phyloP scores from a whole-genome alignment of 2,329 filamentous ascomycete genomes.

The Fusarium tupiense region DNA sequence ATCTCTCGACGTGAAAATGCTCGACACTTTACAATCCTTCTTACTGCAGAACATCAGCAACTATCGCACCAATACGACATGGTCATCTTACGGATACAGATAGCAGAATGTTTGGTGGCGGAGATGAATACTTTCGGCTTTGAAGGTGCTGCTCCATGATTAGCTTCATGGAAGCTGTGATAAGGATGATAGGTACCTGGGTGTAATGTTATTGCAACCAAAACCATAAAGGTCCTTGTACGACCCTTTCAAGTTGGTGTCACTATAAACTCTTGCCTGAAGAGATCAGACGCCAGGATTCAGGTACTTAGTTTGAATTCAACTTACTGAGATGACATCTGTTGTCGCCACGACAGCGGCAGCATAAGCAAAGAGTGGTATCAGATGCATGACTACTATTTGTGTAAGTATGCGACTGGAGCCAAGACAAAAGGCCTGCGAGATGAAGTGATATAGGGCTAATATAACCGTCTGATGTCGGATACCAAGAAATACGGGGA shows the following conservation, averaged over 20 bases:
- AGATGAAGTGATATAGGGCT: no score
- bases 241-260: background rate
- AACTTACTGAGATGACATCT: background rate
- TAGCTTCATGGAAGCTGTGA: background rate
- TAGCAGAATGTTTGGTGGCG: background rate
- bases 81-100: background rate
- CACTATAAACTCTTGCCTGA: background rate
- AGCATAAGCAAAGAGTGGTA: background rate
- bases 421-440: no score
- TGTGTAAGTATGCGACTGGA: no score
- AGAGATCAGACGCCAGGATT: rapidly evolving
- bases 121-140: background rate
- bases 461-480: no score
- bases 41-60: background rate
- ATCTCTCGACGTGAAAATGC: background rate
- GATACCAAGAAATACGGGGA: no score
- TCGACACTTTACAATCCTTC: background rate
- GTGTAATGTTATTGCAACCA: background rate
- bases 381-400: background rate
- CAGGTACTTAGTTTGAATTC: rapidly evolving
- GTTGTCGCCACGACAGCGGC: background rate
- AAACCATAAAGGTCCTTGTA: background rate
- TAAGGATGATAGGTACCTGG: background rate
- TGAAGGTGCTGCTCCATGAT: background rate
- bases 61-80: rapidly evolving